A percentile compares a stretch with the other conserved stretches of the same genome.
These are phyloP conservation scores for Hygrophoropsis aurantiaca DNA, from an alignment of 768 basidiomycete species.

Conservation along the genomic window DNA sequence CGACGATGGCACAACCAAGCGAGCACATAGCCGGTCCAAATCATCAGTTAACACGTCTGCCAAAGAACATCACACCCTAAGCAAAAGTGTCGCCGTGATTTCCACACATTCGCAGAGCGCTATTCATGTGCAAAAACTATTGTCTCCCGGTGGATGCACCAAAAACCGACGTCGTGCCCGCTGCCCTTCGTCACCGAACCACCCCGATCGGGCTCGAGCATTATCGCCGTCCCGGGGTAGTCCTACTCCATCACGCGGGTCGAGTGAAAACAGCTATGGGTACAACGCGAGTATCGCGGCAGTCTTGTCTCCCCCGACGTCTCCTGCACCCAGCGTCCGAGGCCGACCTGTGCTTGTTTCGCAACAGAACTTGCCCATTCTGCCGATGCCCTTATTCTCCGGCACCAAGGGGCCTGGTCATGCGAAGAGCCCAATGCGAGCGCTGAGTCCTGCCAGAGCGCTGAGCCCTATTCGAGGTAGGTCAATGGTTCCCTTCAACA, in stretches of 20 bases:
- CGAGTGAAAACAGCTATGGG: background rate
- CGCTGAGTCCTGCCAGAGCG: constrained; percentile 18
- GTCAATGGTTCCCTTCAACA: constrained; percentile 13
- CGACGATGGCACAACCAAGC: constrained; percentile 1
- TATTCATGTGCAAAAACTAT: constrained; percentile 6
- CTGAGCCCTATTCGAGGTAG: constrained; percentile 33
- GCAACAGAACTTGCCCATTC: constrained; percentile 4
- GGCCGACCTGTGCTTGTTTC: constrained; percentile 2
- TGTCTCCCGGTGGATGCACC: constrained; percentile 9
- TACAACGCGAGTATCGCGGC: constrained; percentile 16
- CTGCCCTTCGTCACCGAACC: background rate
- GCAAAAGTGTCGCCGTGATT: too few relatives aligned
- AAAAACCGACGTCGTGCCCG: constrained; percentile 2
- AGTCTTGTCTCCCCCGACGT: constrained; percentile 25
- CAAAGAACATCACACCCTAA: background rate
- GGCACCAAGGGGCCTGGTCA: background rate
- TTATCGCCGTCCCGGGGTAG: background rate
- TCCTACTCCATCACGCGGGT: constrained; percentile 12
- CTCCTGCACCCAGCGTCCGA: constrained; percentile 7
- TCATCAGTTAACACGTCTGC: background rate
- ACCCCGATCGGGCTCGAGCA: background rate
- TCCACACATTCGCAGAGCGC: too few relatives aligned
- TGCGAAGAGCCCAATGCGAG: constrained; percentile 17
- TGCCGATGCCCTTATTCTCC: background rate
- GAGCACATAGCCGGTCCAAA: constrained; percentile 17